These are phyloP conservation scores for Ophiorrhiza pumila DNA, from an alignment of 257 asterid genomes.

Conservation along the genomic window DNA sequence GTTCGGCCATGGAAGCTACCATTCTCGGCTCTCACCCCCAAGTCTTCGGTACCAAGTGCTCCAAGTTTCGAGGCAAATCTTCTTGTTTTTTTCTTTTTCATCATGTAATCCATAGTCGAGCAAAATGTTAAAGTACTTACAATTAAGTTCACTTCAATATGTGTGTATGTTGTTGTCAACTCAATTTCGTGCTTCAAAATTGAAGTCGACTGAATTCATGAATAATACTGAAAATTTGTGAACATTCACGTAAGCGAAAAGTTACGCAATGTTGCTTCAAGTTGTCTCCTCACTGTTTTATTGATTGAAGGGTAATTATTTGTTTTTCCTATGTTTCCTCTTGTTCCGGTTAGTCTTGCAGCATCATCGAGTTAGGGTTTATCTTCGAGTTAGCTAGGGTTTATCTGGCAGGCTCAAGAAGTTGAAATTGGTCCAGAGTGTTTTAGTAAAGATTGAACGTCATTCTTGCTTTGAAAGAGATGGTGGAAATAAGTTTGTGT, in stretches of 20 bases:
- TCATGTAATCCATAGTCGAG: background rate
- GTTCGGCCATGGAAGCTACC: constrained; percentile 56
- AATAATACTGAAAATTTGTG: background rate
- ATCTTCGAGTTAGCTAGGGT: no score
- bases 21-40: constrained; percentile 42
- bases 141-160: background rate
- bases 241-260: background rate
- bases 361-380: background rate
- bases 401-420: background rate
- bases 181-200: background rate
- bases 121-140: background rate
- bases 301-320: no score
- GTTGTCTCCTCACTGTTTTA: background rate
- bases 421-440: background rate
- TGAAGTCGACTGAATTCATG: background rate
- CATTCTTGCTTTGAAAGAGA: no score
- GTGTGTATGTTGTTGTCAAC: background rate
- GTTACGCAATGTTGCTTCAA: background rate
- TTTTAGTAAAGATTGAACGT: no score
- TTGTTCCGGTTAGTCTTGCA: background rate
- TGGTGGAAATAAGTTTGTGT: background rate
- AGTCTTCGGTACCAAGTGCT: constrained; percentile 13
- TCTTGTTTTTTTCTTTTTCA: background rate
- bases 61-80: constrained; percentile 27
- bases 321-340: background rate